Conservation (phyloP, 2,329 filamentous ascomycete species). For the Cladosporium sp. region DNA sequence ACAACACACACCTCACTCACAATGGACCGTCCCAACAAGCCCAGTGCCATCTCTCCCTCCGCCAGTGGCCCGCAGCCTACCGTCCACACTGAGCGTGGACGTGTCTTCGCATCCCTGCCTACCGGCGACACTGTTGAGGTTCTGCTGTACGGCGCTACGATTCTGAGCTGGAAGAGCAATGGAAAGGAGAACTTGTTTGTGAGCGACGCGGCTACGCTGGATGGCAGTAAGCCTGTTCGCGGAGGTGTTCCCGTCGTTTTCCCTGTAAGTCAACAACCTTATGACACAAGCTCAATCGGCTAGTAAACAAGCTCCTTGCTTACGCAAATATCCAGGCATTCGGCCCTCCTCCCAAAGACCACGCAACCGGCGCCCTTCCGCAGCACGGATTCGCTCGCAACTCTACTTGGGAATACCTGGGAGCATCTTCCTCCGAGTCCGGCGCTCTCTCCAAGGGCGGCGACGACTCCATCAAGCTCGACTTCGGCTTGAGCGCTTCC, state of each 20-base stretch:
- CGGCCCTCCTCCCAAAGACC: constrained; percentile 70
- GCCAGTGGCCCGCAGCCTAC: constrained; percentile 64
- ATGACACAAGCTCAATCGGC: not conserved
- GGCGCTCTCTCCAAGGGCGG: constrained; percentile 38
- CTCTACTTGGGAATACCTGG: constrained; percentile 88
- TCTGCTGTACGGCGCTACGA: constrained; percentile 85
- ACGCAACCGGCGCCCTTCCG: constrained; percentile 71
- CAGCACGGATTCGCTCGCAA: constrained; percentile 95
- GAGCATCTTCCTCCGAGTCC: constrained; percentile 70
- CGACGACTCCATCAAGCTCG: constrained; percentile 77
- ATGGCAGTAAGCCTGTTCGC: constrained; percentile 83
- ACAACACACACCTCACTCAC: not conserved
- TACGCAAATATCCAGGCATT: constrained; percentile 60
- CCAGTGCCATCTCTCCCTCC: constrained; percentile 66
- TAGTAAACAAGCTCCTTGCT: not conserved
- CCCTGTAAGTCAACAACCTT: constrained; percentile 58
- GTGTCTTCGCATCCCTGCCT: constrained; percentile 73
- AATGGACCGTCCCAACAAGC: constrained; percentile 81
- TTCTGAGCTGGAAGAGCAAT: constrained; percentile 86
- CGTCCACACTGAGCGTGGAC: constrained; percentile 66
- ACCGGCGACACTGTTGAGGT: constrained; percentile 83
- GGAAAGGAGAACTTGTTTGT: constrained; percentile 79
- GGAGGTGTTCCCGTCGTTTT: constrained; percentile 92
- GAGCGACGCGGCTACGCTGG: constrained; percentile 70
- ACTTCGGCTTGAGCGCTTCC: constrained; percentile 80